phyloP scores from a whole-genome alignment of 163 green algal genomes.

The Scenedesmus sp. region DNA sequence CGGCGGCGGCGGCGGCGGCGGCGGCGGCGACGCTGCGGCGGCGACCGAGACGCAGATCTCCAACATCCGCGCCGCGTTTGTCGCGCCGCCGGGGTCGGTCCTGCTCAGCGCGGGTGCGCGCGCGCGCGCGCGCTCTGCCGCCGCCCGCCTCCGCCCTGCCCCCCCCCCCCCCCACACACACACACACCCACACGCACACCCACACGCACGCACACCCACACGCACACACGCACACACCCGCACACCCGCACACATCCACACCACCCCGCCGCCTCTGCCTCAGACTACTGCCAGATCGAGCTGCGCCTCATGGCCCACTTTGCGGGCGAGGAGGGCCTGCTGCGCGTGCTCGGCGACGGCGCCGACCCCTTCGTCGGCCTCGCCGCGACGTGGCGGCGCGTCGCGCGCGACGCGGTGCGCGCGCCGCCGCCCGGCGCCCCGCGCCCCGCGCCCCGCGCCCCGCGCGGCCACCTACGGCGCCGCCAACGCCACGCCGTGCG shows the following conservation, averaged over 20 bases:
- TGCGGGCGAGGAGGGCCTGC: slow-evolving; percentile 71
- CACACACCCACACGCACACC: too few species aligned
- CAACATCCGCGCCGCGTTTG: slow-evolving; percentile 70
- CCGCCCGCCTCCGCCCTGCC: too few species aligned
- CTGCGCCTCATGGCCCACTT: slow-evolving; percentile 93
- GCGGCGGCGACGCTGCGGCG: neutral
- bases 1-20: slow-evolving; percentile 7
- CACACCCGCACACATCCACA: too few species aligned
- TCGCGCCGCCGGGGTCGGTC: slow-evolving; percentile 61
- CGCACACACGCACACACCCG: too few species aligned
- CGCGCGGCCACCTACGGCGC: too few species aligned
- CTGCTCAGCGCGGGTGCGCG: slow-evolving; percentile 77
- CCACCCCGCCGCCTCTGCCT: too few species aligned
- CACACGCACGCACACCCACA: too few species aligned
- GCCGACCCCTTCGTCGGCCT: slow-evolving; percentile 78
- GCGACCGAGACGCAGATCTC: slow-evolving; percentile 47
- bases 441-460: too few species aligned
- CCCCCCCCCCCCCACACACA: too few species aligned
- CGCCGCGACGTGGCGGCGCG: slow-evolving; percentile 69
- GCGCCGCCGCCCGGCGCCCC: neutral
- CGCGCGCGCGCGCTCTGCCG: too few species aligned
- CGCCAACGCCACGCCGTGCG: too few species aligned
- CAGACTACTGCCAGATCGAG: slow-evolving; percentile 91
- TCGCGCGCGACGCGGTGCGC: slow-evolving; percentile 6
- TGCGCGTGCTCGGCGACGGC: slow-evolving; percentile 57